phyloP scores from a whole-genome alignment of 495 filamentous ascomycete genomes.

The Aspergillus bertholletiae region DNA sequence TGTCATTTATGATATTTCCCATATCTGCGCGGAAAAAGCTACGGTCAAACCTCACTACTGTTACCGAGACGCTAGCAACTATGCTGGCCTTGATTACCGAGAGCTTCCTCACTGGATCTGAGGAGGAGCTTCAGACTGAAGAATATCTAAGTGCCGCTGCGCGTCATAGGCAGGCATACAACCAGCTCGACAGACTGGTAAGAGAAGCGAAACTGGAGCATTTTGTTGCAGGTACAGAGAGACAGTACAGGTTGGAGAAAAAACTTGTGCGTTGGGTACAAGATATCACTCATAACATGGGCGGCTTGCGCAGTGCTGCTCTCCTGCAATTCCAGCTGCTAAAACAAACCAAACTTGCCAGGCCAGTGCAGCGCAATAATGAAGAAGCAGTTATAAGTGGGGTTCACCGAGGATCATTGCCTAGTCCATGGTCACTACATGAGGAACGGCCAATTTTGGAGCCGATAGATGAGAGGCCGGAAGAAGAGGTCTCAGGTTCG shows the following conservation, averaged over 20 bases:
- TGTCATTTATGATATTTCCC: slow-evolving; percentile 77
- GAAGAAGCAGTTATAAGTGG: slow-evolving; percentile 3
- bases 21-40: slow-evolving; percentile 74
- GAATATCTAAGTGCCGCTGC: slow-evolving; percentile 64
- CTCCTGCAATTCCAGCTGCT: slow-evolving; percentile 83
- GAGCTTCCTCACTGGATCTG: slow-evolving; percentile 80
- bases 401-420: slow-evolving; percentile 15
- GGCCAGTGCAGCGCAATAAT: slow-evolving; percentile 13
- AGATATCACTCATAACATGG: slow-evolving; percentile 82
- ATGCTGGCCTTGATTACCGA: slow-evolving; percentile 81
- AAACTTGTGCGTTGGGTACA: slow-evolving; percentile 82
- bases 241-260: slow-evolving; percentile 74
- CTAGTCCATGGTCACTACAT: slow-evolving; percentile 33
- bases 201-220: slow-evolving; percentile 89
- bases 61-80: slow-evolving; percentile 72
- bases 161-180: slow-evolving; percentile 66
- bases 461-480: slow-evolving; percentile 64
- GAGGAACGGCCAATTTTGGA: slow-evolving; percentile 47
- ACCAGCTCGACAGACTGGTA: slow-evolving; percentile 72
- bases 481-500: slow-evolving; percentile 53
- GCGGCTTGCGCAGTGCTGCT: slow-evolving; percentile 86
- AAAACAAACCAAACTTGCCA: slow-evolving; percentile 48
- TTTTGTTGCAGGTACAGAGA: slow-evolving; percentile 77
- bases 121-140: slow-evolving; percentile 64
- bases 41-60: slow-evolving; percentile 68